Conservation (phyloP, 2,329 filamentous ascomycete species). For the Ophiostoma quercus region DNA sequence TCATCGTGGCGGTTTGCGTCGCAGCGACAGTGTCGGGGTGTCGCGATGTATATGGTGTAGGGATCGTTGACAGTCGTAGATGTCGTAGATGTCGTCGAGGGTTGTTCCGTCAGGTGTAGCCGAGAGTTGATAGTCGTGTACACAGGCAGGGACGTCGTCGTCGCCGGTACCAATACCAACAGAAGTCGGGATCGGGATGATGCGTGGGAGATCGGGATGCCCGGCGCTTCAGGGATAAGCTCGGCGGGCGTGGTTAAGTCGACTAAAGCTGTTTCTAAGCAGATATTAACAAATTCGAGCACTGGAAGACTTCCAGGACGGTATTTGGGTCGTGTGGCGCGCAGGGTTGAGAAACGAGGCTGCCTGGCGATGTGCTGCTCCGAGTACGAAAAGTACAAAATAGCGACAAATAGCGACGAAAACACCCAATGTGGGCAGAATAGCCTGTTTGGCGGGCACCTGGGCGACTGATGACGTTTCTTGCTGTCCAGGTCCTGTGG, state of each 20-base stretch:
- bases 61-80: not conserved
- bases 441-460: not conserved
- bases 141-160: not conserved
- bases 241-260: not conserved
- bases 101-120: too few relatives aligned
- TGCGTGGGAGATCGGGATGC: constrained; percentile 12
- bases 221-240: constrained; percentile 13
- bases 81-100: not conserved
- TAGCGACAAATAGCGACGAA: not conserved
- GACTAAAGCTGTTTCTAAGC: constrained; percentile 12
- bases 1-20: constrained; percentile 55
- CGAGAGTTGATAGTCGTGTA: not conserved
- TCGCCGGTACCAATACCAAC: not conserved
- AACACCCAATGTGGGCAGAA: not conserved
- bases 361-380: not conserved
- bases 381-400: not conserved
- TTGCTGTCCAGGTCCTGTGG: constrained; percentile 15
- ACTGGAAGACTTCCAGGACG: not conserved
- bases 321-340: not conserved
- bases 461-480: constrained; percentile 21
- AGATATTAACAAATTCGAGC: not conserved
- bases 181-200: not conserved
- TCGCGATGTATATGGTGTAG: not conserved
- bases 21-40: not conserved
- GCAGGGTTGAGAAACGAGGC: not conserved